Percentiles rank a stretch among this genome's conserved stretches.
These are phyloP conservation scores for Porodaedalea pini DNA, from an alignment of 1,284 basidiomycete species.

Conservation along the genomic window DNA sequence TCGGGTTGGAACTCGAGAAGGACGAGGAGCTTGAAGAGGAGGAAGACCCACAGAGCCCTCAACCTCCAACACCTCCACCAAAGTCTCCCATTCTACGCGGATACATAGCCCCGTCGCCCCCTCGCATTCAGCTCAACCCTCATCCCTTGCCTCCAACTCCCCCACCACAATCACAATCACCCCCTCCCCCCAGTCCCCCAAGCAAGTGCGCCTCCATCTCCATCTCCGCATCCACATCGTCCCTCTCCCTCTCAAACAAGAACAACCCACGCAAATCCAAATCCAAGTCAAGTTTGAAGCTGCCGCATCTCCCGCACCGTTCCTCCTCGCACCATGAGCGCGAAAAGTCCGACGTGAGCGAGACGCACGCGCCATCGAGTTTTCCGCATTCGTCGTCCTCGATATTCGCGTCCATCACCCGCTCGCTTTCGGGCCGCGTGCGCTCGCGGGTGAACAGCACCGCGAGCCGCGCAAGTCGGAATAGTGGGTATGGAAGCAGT, in stretches of 20 bases:
- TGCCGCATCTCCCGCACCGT: background rate
- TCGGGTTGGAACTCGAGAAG: background rate
- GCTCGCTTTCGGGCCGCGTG: conserved; percentile 12
- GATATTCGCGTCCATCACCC: conserved; percentile 8
- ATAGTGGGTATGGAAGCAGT: background rate
- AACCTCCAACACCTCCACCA: conserved; percentile 16
- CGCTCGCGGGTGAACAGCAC: background rate
- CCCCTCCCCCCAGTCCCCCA: conserved; percentile 1
- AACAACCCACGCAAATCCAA: background rate
- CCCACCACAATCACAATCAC: background rate
- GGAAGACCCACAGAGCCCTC: conserved; percentile 4
- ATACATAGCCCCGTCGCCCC: background rate
- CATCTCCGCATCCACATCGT: background rate
- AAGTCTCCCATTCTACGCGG: conserved; percentile 2
- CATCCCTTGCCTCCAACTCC: background rate
- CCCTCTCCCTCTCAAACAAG: background rate
- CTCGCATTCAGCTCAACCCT: background rate
- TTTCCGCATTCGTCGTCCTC: conserved; percentile 1
- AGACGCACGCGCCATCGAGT: background rate
- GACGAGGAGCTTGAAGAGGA: background rate
- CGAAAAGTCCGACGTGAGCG: background rate
- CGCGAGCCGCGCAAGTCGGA: background rate
- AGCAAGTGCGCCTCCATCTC: background rate
- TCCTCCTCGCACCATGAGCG: background rate
- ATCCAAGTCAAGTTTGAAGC: background rate